phyloP scores from a whole-genome alignment of 2,329 filamentous ascomycete species.

The Fusarium scirpi region DNA sequence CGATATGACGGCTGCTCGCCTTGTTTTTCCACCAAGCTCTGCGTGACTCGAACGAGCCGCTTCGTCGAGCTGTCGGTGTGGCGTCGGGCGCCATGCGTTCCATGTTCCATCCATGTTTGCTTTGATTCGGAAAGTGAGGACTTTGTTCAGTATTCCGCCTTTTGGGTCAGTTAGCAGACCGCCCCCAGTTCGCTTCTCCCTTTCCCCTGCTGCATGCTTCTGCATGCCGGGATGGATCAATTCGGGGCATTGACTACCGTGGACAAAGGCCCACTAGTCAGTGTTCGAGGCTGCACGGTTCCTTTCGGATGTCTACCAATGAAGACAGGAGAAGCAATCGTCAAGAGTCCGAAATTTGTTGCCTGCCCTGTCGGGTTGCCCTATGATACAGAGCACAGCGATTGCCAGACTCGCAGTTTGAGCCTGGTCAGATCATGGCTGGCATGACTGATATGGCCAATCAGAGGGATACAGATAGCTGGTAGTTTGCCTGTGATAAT shows the following conservation, averaged over 20 bases:
- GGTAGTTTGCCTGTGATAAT: slow-evolving; percentile 1
- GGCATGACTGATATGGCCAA: background rate
- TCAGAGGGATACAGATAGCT: background rate
- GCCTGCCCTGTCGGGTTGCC: background rate
- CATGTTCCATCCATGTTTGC: background rate
- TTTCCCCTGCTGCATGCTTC: slow-evolving; percentile 6
- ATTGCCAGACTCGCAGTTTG: background rate
- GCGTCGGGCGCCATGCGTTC: slow-evolving; percentile 16
- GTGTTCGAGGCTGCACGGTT: slow-evolving; percentile 3
- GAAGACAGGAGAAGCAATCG: background rate
- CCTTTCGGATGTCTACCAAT: slow-evolving; percentile 6
- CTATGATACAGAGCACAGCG: background rate
- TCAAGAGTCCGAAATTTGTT: background rate
- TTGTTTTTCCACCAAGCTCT: slow-evolving; percentile 1
- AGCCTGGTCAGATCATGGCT: background rate
- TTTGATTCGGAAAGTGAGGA: slow-evolving; percentile 8
- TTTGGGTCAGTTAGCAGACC: slow-evolving; percentile 4
- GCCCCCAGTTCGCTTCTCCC: slow-evolving; percentile 6
- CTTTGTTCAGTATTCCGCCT: slow-evolving; percentile 19
- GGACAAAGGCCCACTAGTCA: background rate
- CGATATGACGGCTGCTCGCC: background rate
- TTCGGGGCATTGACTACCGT: slow-evolving; percentile 11
- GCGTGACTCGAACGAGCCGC: background rate
- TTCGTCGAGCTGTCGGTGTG: slow-evolving; percentile 21
- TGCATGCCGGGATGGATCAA: background rate